Conservation (phyloP, 2,329 filamentous ascomycete species). For the Aspergillus sp. region DNA sequence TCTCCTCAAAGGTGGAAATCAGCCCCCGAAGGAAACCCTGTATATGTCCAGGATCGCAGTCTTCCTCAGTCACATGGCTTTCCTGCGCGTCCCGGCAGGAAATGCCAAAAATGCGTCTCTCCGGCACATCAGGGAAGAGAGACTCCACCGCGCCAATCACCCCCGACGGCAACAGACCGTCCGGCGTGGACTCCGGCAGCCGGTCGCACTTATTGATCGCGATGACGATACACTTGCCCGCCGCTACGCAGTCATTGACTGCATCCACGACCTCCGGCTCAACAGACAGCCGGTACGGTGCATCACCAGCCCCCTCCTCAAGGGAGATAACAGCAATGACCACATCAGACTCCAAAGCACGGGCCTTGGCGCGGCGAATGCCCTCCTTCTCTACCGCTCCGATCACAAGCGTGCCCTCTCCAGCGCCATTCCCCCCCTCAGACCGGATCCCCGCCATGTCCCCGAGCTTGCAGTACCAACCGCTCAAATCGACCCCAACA, state of each 20-base stretch:
- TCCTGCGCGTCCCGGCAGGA: conserved; percentile 66
- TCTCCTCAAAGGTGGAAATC: conserved; percentile 60
- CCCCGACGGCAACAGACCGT: conserved; percentile 14
- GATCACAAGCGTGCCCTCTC: conserved; percentile 42
- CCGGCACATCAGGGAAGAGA: conserved; percentile 42
- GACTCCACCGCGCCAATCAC: conserved; percentile 39
- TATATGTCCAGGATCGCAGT: conserved; percentile 61
- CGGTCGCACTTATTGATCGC: conserved; percentile 62
- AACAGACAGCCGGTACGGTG: conserved; percentile 32
- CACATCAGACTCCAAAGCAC: conserved; percentile 79
- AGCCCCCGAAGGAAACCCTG: conserved; percentile 66
- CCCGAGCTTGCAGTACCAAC: conserved; percentile 89
- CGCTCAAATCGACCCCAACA: conserved; percentile 81
- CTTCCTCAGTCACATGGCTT: conserved; percentile 4
- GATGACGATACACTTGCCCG: conserved; percentile 55
- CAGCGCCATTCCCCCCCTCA: conserved; percentile 15
- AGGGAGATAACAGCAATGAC: conserved; percentile 78
- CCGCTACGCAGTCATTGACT: conserved; percentile 47
- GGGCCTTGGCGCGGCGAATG: conserved; percentile 78
- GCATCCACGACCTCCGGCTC: conserved; percentile 59
- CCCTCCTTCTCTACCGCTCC: conserved; percentile 83
- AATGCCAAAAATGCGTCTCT: conserved; percentile 57
- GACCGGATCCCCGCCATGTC: conserved; percentile 87
- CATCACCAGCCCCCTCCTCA: conserved; percentile 46
- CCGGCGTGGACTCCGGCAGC: conserved; percentile 22